phyloP scores from a whole-genome alignment of 1,284 basidiomycete genomes.

The Trichosporon coremiiforme region DNA sequence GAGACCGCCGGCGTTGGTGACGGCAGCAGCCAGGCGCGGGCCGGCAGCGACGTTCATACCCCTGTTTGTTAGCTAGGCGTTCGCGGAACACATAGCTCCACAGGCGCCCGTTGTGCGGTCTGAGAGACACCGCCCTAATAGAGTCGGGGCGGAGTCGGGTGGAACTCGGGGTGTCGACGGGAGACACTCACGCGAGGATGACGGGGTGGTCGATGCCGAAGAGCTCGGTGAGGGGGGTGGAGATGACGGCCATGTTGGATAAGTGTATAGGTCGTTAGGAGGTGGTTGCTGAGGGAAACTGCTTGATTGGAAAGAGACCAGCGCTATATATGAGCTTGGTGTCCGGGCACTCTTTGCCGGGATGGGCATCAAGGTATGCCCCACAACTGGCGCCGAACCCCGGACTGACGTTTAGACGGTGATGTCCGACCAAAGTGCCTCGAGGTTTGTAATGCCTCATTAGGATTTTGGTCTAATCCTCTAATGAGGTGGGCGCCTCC shows the following conservation, averaged over 20 bases:
- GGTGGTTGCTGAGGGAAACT: not conserved
- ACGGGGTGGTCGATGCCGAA: constrained; percentile 86
- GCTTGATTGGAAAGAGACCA: not conserved
- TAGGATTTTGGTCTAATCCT: not conserved
- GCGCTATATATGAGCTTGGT: constrained; percentile 3
- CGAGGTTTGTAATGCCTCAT: not conserved
- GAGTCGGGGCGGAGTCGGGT: constrained; percentile 23
- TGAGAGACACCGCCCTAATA: not conserved
- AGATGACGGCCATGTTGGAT: constrained; percentile 46
- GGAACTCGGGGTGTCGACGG: not conserved
- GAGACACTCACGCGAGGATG: constrained; percentile 64
- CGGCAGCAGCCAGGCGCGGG: constrained; percentile 76
- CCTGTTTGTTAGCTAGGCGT: constrained; percentile 39
- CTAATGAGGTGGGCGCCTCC: constrained; percentile 5
- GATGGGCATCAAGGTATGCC: constrained; percentile 1
- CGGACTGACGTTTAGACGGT: not conserved
- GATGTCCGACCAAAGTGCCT: not conserved
- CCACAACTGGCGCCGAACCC: constrained; percentile 19
- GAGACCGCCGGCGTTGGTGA: constrained; percentile 74
- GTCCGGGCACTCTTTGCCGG: constrained; percentile 11
- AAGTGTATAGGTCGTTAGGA: not conserved
- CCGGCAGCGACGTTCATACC: constrained; percentile 83
- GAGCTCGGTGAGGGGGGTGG: constrained; percentile 75
- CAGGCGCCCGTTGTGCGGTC: not conserved
- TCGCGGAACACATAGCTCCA: not conserved